A percentile compares a stretch with the other conserved stretches of the same genome.
Conservation (phyloP, 2,329 filamentous ascomycete genomes). For the Metarhizium rileyi region DNA sequence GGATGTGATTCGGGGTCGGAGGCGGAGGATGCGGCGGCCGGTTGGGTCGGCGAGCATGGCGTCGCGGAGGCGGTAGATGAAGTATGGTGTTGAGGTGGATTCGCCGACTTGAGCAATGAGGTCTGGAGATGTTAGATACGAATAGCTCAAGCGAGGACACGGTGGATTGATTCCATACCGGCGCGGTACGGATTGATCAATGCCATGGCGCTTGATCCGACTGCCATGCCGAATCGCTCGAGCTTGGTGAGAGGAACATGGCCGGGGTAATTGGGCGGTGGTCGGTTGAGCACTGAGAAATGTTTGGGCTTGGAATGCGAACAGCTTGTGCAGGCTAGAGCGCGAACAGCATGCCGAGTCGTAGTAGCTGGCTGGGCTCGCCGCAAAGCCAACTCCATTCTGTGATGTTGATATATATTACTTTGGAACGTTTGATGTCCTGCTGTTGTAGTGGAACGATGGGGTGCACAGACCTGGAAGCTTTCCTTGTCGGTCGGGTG, state of each 20-base stretch:
- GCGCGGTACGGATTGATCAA: slow-evolving; percentile 70
- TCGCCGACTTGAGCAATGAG: slow-evolving; percentile 92
- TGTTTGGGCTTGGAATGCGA: slow-evolving; percentile 11
- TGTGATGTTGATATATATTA: too few species aligned
- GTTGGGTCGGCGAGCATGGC: slow-evolving; percentile 81
- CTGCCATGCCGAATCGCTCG: slow-evolving; percentile 64
- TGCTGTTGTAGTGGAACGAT: too few species aligned
- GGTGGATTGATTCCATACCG: slow-evolving; percentile 35
- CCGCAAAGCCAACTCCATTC: slow-evolving; percentile 17
- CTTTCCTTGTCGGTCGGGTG: too few species aligned
- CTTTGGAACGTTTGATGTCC: too few species aligned
- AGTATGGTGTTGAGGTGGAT: slow-evolving; percentile 88
- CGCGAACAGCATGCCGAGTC: slow-evolving; percentile 11
- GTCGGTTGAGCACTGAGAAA: slow-evolving; percentile 80
- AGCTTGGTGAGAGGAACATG: slow-evolving; percentile 78
- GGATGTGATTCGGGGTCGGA: slow-evolving; percentile 81
- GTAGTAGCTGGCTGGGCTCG: slow-evolving; percentile 12
- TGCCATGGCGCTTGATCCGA: slow-evolving; percentile 54
- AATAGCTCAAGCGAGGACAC: not conserved
- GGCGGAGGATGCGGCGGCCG: slow-evolving; percentile 82
- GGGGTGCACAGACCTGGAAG: too few species aligned
- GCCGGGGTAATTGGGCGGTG: slow-evolving; percentile 77
- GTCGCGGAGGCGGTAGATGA: slow-evolving; percentile 82
- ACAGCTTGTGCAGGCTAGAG: slow-evolving; percentile 1
- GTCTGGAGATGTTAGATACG: slow-evolving; percentile 41